Conservation (phyloP, 306 rosid genomes). For the Dalbergia oliveri region DNA sequence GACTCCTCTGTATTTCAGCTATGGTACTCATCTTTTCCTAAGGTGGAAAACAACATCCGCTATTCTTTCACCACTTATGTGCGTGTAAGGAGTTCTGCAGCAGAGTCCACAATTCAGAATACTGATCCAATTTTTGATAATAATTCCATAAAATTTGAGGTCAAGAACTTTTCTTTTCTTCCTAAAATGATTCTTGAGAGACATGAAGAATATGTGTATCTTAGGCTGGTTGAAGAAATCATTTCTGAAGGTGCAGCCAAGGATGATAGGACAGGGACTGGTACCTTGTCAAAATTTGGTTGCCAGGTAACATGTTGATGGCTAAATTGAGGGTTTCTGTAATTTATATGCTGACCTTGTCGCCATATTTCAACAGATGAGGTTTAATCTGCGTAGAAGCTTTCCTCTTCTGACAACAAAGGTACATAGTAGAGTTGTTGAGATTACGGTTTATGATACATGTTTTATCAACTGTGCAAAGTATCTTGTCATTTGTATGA, state of each 20-base stretch:
- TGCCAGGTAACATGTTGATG: slow-evolving; percentile 71
- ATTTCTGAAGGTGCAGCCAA: slow-evolving; percentile 79
- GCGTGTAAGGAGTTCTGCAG: slow-evolving; percentile 72
- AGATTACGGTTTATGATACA: slow-evolving; percentile 29
- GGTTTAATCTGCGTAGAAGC: slow-evolving; percentile 82
- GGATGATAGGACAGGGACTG: slow-evolving; percentile 96
- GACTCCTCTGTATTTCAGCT: slow-evolving; percentile 72
- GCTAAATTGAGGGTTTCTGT: slow-evolving; percentile 37
- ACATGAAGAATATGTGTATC: slow-evolving; percentile 83
- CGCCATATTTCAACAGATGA: slow-evolving; percentile 66
- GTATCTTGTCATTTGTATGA: background rate
- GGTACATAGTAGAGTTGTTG: slow-evolving; percentile 61
- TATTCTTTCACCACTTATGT: slow-evolving; percentile 76
- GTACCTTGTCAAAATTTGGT: slow-evolving; percentile 93
- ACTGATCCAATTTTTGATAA: slow-evolving; percentile 49
- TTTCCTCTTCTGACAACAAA: slow-evolving; percentile 97
- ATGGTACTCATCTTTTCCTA: slow-evolving; percentile 91
- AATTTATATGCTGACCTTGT: slow-evolving; percentile 44
- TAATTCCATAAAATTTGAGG: slow-evolving; percentile 62
- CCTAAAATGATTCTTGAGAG: slow-evolving; percentile 81
- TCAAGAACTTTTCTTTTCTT: slow-evolving; percentile 78
- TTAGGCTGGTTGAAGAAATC: slow-evolving; percentile 80
- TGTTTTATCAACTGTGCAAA: slow-evolving; percentile 11
- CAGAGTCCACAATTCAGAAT: slow-evolving; percentile 54
- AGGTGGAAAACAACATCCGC: slow-evolving; percentile 74